These are phyloP conservation scores for Globisporangium takayamanum DNA, from an alignment of 352 stramenopile species.

Conservation along the genomic window DNA sequence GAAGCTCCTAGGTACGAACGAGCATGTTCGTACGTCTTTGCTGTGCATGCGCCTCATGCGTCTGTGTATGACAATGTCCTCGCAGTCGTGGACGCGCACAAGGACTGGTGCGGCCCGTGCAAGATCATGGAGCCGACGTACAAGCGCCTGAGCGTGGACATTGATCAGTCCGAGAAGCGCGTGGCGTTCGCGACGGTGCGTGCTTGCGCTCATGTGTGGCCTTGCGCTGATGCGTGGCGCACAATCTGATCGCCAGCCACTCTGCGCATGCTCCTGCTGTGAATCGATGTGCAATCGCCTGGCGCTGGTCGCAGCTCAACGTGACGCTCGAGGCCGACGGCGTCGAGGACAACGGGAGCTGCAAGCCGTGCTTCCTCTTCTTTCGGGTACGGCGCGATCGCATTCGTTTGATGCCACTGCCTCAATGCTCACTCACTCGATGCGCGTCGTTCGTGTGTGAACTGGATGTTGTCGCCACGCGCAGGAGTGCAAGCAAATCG, in stretches of 20 bases:
- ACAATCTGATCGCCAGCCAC: conserved; percentile 3
- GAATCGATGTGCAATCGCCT: neutral
- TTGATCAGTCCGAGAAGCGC: conserved; percentile 46
- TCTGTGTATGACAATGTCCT: neutral
- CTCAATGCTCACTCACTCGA: neutral
- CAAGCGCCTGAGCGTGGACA: conserved; percentile 50
- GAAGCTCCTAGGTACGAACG: conserved; percentile 43
- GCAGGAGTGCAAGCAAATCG: conserved; percentile 54
- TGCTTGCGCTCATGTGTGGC: neutral
- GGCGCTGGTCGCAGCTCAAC: conserved; percentile 26
- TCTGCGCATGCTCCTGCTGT: neutral
- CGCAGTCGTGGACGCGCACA: conserved; percentile 61
- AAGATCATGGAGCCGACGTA: conserved; percentile 78
- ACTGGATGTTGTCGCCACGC: conserved; percentile 1
- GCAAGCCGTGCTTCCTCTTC: conserved; percentile 62
- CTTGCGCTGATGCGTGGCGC: neutral
- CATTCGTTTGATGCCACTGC: neutral
- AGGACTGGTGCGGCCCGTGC: conserved; percentile 65
- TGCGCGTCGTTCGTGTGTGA: neutral
- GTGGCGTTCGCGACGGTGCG: conserved; percentile 48
- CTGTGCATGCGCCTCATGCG: neutral
- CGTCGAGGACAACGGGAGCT: conserved; percentile 48
- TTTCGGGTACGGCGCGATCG: conserved; percentile 28
- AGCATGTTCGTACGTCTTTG: neutral
- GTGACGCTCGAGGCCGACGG: conserved; percentile 41